Evolutionary conservation across 768 basidiomycete species (phyloP), one percentile per base, ranked within the genome.

Genomic region (Boletus rufocinnamomeus): DNA sequence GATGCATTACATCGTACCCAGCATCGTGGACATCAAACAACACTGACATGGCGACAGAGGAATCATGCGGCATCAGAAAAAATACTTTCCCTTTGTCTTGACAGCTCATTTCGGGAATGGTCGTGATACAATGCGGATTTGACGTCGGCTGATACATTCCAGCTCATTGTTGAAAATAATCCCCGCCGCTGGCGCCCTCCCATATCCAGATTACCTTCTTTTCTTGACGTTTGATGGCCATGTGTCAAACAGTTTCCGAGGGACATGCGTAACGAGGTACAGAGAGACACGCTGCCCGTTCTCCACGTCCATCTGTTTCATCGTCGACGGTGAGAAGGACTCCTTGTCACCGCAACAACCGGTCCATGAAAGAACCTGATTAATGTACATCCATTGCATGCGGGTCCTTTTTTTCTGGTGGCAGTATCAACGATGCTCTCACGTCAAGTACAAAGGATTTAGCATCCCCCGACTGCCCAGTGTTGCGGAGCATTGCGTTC

Each of bases 211-310:
- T 62, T 52, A 57, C 56, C 53, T 47, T 60, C 52, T 57, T 49
- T 49, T 32, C 50, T 58, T 69, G 64, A 66, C 66, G 58, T 66
- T 66, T 63, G 69, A 69, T 66, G 60, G 66, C 66, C 63, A 65
- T 63, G 63, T 65, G 62, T 65, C 59, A 63, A 58, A 34, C 40
- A 37, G 49, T 49, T 64, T 61, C 60, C 56, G 59, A 53, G 56
- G 46, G 56, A 49, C 54, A 43, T 61, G 60, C 55, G 57, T 69
- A 62, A 56, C 66, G 62, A 67, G 52, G 46, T 54, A 50, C 58
- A 65, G 57, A 56, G 52, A 59, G 59, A 63, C 38, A 63, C 65
- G 61, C 50, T 56, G 21, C 50, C 63, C 46, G 34, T 32, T 50
- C 52, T 48, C 41, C 28, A 9, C 30, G 27, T 38, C 53, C 50